Percentiles rank a stretch among this genome's conserved stretches.
Evolutionary conservation across 306 rosid genomes (phyloP).

Genomic region (Ziziphus jujuba): DNA sequence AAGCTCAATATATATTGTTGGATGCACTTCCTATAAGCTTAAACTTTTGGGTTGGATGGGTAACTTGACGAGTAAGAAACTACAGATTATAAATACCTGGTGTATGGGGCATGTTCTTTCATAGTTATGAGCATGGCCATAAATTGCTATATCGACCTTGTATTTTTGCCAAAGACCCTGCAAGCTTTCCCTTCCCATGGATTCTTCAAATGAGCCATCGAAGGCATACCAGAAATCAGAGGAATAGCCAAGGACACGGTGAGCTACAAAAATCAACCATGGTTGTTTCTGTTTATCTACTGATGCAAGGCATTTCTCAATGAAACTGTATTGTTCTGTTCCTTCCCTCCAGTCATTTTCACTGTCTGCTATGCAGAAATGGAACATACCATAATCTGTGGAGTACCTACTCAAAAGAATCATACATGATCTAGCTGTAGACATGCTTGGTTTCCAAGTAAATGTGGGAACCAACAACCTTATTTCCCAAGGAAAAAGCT

Average conservation of each 20-base stretch:
- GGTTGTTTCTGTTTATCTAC: slow-evolving; percentile 83
- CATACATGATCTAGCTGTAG: too few species aligned
- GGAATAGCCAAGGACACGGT: slow-evolving; percentile 88
- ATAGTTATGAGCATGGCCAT: slow-evolving; percentile 84
- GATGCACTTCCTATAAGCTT: too few species aligned
- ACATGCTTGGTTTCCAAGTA: background rate
- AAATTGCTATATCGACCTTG: slow-evolving; percentile 82
- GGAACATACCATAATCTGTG: slow-evolving; percentile 77
- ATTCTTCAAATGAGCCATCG: slow-evolving; percentile 72
- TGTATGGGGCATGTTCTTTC: slow-evolving; percentile 86
- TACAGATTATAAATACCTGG: slow-evolving; percentile 40
- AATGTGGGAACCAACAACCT: background rate
- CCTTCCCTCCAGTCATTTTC: slow-evolving; percentile 88
- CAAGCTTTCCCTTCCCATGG: slow-evolving; percentile 83
- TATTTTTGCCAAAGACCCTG: slow-evolving; percentile 85
- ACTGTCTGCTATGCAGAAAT: slow-evolving; percentile 64
- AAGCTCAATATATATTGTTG: too few species aligned
- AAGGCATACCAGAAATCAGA: slow-evolving; percentile 45
- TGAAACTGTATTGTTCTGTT: slow-evolving; percentile 71
- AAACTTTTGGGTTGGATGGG: background rate
- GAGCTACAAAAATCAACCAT: slow-evolving; percentile 81
- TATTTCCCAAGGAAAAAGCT: background rate
- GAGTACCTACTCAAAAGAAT: slow-evolving; percentile 5
- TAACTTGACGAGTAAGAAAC: background rate
- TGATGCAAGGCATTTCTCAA: slow-evolving; percentile 77